These are phyloP conservation scores for Heterobasidion occidentale DNA, from an alignment of 1,284 basidiomycete species.

Conservation along the genomic window DNA sequence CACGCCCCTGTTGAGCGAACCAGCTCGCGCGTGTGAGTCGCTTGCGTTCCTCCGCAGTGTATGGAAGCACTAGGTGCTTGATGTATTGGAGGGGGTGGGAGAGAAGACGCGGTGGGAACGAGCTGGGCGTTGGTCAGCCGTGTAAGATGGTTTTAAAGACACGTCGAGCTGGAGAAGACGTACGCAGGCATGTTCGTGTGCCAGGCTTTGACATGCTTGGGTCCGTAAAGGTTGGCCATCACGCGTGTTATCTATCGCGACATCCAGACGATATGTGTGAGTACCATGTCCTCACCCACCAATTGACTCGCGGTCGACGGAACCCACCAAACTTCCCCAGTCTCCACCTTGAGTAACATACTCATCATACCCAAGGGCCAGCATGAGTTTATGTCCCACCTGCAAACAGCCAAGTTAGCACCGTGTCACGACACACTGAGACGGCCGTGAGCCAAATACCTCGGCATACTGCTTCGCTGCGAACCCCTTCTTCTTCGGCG, in stretches of 20 bases:
- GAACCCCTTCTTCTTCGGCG: conserved; percentile 26
- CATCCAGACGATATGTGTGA: background rate
- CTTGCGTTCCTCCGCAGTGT: conserved; percentile 13
- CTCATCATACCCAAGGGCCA: conserved; percentile 35
- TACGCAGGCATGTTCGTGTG: conserved; percentile 27
- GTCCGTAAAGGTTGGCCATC: conserved; percentile 21
- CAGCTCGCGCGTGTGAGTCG: conserved; percentile 13
- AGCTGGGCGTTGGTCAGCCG: background rate
- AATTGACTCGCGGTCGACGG: background rate
- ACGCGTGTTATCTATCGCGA: conserved; percentile 21
- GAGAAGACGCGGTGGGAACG: conserved; percentile 14
- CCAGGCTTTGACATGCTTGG: conserved; percentile 26
- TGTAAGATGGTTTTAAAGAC: background rate
- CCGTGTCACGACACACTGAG: background rate
- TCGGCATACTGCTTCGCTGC: conserved; percentile 21
- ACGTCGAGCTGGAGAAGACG: conserved; percentile 1
- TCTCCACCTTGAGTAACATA: conserved; percentile 43
- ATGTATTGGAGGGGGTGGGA: conserved; percentile 20
- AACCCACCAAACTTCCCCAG: conserved; percentile 33
- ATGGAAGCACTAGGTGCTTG: conserved; percentile 16
- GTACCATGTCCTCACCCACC: background rate
- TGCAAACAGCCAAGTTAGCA: background rate
- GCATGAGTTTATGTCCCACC: conserved; percentile 33
- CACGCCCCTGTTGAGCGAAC: conserved; percentile 18
- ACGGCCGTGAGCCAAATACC: conserved; percentile 5